Percentiles rank a stretch among this genome's conserved stretches.
Evolutionary conservation across 2,329 filamentous ascomycete species (phyloP).

Genomic region (Paecilomyces niveus): DNA sequence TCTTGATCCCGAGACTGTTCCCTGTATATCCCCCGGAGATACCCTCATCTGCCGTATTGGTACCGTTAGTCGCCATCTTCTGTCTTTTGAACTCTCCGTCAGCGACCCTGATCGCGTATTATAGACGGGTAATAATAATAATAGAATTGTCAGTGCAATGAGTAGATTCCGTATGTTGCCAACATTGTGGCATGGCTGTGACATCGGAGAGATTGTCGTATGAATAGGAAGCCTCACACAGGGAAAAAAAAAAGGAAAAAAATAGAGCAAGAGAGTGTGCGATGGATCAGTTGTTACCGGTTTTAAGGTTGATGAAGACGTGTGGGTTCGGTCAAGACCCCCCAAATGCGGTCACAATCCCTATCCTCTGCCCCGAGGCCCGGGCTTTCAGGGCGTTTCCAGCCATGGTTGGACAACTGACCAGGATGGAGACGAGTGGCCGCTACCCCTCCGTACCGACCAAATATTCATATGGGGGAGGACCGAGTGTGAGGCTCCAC

Average conservation of each 20-base stretch:
- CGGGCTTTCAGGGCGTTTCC: neutral
- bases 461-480: neutral
- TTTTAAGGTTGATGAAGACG: neutral
- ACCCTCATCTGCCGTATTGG: conserved; percentile 22
- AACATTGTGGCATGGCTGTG: neutral
- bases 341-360: neutral
- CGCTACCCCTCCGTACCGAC: neutral
- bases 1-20: conserved; percentile 28
- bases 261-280: neutral
- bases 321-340: neutral
- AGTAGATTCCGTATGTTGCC: neutral
- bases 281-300: neutral
- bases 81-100: neutral
- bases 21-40: conserved; percentile 31
- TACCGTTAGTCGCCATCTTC: conserved; percentile 7
- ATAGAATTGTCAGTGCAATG: neutral
- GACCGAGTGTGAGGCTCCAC: neutral
- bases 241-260: too few species aligned
- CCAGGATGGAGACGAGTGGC: neutral
- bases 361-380: neutral
- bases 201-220: neutral
- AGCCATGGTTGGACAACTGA: neutral
- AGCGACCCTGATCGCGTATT: neutral
- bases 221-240: neutral
- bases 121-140: neutral